phyloP scores from a whole-genome alignment of 495 filamentous ascomycete species.

The Penicillium odoratum region DNA sequence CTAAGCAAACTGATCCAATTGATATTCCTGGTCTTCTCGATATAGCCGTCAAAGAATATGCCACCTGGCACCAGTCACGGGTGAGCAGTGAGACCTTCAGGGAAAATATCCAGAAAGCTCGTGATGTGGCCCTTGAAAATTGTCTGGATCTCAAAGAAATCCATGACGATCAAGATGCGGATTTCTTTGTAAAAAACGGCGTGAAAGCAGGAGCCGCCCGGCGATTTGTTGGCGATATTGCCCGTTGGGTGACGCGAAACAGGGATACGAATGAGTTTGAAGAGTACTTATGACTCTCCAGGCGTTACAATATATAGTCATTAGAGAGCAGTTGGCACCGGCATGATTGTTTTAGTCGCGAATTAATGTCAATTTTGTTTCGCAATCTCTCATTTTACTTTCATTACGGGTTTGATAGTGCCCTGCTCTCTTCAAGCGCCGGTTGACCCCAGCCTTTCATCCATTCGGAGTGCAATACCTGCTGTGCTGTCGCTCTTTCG shows the following conservation, averaged over 20 bases:
- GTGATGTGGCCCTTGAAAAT: neutral
- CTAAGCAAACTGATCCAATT: no score
- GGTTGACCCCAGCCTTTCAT: conserved; percentile 15
- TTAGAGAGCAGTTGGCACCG: neutral
- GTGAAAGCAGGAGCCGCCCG: no score
- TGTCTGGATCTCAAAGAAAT: neutral
- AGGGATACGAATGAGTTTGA: no score
- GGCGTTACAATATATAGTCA: neutral
- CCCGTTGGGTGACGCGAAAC: no score
- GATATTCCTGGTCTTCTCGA: no score
- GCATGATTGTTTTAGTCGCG: neutral
- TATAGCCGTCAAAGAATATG: neutral
- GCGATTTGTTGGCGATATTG: neutral
- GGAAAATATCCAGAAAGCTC: neutral
- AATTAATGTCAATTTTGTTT: conserved; percentile 2
- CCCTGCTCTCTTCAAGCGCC: conserved; percentile 14
- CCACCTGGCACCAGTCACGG: neutral
- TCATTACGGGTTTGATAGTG: conserved; percentile 6
- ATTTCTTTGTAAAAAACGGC: neutral
- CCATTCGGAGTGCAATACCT: conserved; percentile 17
- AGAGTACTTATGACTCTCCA: neutral
- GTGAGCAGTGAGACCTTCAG: neutral
- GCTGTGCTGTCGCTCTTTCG: conserved; percentile 17
- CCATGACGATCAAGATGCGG: neutral
- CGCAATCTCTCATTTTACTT: neutral